A percentile compares a stretch with the other conserved stretches of the same genome.
Conservation (phyloP, 2,329 filamentous ascomycete genomes). For the Aspergillus thermomutatus region DNA sequence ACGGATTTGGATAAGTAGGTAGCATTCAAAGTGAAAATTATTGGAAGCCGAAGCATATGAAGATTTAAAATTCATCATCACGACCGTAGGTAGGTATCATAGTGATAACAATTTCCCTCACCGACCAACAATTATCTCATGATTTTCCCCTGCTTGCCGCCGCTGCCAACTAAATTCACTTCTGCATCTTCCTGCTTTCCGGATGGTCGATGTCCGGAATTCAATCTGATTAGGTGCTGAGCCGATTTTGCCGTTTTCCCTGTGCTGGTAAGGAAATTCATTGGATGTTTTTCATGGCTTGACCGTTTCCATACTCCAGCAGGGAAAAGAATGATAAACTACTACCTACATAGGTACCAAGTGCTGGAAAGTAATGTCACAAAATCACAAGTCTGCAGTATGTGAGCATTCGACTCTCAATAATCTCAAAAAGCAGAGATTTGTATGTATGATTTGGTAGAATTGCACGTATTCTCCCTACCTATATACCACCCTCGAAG, state of each 20-base stretch:
- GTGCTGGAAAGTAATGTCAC: neutral
- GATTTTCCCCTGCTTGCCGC: conserved; percentile 20
- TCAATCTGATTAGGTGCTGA: conserved; percentile 12
- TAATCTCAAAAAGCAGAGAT: neutral
- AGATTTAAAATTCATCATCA: neutral
- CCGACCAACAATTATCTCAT: neutral
- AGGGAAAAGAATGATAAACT: conserved; percentile 4
- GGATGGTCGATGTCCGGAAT: conserved; percentile 19
- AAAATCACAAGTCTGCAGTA: neutral
- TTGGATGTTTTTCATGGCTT: conserved; percentile 7
- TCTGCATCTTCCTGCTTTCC: conserved; percentile 10
- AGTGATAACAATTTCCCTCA: neutral
- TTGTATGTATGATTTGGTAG: neutral
- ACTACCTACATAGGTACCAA: neutral
- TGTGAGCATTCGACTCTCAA: neutral
- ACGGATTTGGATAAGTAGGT: neutral
- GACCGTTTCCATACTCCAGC: conserved; percentile 7
- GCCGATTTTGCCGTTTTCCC: conserved; percentile 17
- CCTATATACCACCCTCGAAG: neutral
- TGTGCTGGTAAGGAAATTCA: conserved; percentile 7
- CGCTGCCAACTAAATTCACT: conserved; percentile 21
- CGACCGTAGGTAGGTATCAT: neutral
- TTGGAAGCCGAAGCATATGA: neutral
- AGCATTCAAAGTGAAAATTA: neutral
- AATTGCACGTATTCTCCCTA: neutral